Evolutionary conservation across 768 basidiomycete genomes (phyloP), one percentile per base, ranked within the genome.

Genomic region (Vararia minispora): DNA sequence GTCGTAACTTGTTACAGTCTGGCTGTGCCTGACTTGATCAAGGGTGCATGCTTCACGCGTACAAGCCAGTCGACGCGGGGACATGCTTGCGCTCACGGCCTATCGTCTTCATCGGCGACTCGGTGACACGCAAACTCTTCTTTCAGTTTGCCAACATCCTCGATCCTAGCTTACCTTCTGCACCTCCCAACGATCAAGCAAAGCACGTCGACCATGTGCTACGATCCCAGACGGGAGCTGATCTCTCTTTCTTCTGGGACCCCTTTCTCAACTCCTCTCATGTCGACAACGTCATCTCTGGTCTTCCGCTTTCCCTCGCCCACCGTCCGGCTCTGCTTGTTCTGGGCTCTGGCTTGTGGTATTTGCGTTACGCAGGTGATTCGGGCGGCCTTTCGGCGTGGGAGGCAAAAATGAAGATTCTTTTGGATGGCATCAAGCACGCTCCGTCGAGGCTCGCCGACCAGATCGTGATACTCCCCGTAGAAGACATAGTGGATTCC

Each of bases 271-370:
- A 92, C 55, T 60, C 66, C 10, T 74, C 81, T 1, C 61, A 63
- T 37, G 68, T 76, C 12, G 52, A 61, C 22, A 26, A 29, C 32
- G 28, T 25, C 38, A 4, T 39, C 23, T 8, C 35, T 44, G n/a
- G 21, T 2, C 25, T 14, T 38, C 17, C 31, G 21, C 35, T 53
- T 21, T 46, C 33, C 52, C 49, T 31, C 14, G 33, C 47, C 22
- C 62, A 46, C 59, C 39, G 43, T 2, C 71, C 85, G 1, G 74
- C 79, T 0, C 58, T 95, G 32, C 68, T 91, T 21, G 79, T 92
- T 8, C 55, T 95, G 12, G 90, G 90, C 8, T 78, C 83, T 11
- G 90, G 90, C 0, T 62, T 94, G 26, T 92, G 90, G 90, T 88
- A 88, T 55, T 70, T 95, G 30, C 76, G 86, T 17, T 78, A 91